phyloP scores from a whole-genome alignment of 768 basidiomycete genomes.

The Lactarius vividus region DNA sequence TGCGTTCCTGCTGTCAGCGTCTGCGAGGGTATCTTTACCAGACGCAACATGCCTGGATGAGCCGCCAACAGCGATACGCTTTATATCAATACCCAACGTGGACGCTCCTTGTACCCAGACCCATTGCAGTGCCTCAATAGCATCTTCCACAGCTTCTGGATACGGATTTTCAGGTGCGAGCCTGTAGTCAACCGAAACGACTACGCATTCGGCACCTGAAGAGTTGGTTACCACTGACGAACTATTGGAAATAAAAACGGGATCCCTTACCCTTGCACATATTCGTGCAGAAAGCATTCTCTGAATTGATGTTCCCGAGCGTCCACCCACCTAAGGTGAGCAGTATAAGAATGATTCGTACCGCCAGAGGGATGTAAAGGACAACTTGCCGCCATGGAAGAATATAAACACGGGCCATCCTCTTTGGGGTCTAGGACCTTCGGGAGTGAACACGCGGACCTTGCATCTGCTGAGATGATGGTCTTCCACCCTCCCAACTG shows the following conservation, averaged over 20 bases:
- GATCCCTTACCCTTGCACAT: constrained; percentile 51
- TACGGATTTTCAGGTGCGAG: constrained; percentile 70
- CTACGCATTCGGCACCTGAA: constrained; percentile 58
- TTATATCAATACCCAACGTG: constrained; percentile 47
- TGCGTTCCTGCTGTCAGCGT: constrained; percentile 6
- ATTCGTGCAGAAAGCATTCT: constrained; percentile 59
- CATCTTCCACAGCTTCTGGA: constrained; percentile 69
- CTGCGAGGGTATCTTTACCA: neutral
- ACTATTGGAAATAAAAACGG: neutral
- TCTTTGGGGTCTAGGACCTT: constrained; percentile 43
- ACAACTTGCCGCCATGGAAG: constrained; percentile 64
- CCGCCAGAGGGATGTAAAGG: neutral
- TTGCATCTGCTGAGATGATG: constrained; percentile 50
- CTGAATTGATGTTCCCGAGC: constrained; percentile 58
- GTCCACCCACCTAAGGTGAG: constrained; percentile 66
- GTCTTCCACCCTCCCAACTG: constrained; percentile 55
- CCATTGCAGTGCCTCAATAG: constrained; percentile 66
- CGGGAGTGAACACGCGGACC: constrained; percentile 64
- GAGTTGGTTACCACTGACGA: neutral
- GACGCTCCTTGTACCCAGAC: constrained; percentile 47
- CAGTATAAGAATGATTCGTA: neutral
- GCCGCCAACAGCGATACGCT: constrained; percentile 67
- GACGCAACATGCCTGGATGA: constrained; percentile 55
- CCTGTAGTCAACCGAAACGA: constrained; percentile 67
- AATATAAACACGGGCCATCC: constrained; percentile 76